Evolutionary conservation across 257 asterid genomes (phyloP), one percentile per base, ranked within the genome.

Genomic region (Fraxinus cuspidata): DNA sequence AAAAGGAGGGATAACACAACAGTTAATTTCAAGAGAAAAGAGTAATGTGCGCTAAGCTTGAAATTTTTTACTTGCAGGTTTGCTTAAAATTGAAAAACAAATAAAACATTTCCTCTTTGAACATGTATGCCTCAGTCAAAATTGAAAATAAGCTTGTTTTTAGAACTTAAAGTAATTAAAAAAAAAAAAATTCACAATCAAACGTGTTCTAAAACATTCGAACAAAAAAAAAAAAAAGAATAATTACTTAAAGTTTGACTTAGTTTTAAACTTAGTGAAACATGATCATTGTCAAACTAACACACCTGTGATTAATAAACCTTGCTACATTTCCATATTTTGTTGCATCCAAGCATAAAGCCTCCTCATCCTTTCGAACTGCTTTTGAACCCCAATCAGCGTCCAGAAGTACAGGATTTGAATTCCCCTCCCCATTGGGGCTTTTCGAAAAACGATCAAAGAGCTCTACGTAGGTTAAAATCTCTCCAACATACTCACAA

Each of bases 401-500:
- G 86, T 95, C 99, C 72, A 95, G 93, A 86, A 93, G 93, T 78
- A 92, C 98, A 29, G 99, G 99, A 83, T 93, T 89, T 7, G 96
- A 85, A 84, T 88, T 93, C 79, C 85, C 88, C 88, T 88, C 93
- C 37, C 86, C 87, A 32, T 85, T 72, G 28, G 88, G 87, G 76
- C 87, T 83, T 76, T 83, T 88, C 56, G 72, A 83, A 80, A 90
- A 88, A 74, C 99, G 97, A 56, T 90, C 96, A 77, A 86, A 93
- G 70, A 91, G 90, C 86, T 95, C 99, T 1, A 86, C 72, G 23
- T 85, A 91, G 31, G 99, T 96, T 69, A 96, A 83, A 77, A 96
- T 87, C 84, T 96, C 99, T 84, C 99, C 99, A 68, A 93, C 97
- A 77, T 93, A 96, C 79, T 96, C 99, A 74, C 99, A 96, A 47